Evolutionary conservation across 352 stramenopile genomes (phyloP).

Genomic region (Phytophthora lateralis): DNA sequence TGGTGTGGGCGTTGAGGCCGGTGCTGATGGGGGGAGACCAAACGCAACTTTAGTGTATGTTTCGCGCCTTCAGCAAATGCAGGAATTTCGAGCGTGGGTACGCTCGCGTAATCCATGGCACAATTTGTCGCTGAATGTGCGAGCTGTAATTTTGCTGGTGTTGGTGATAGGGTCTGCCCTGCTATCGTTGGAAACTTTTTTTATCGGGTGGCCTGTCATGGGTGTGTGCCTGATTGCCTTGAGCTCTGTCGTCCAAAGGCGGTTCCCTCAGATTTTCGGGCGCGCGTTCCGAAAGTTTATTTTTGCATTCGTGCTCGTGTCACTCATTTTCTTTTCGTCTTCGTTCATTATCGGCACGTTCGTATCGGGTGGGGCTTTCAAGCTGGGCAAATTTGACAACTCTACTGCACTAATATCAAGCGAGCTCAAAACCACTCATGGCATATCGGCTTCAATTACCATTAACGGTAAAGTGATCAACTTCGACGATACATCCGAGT

Average conservation of each 20-base stretch:
- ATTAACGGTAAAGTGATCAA: slow-evolving; percentile 50
- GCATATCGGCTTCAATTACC: slow-evolving; percentile 35
- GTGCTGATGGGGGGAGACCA: slow-evolving; percentile 4
- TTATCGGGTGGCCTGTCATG: slow-evolving; percentile 81
- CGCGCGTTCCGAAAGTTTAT: slow-evolving; percentile 78
- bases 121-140: slow-evolving; percentile 46
- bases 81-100: slow-evolving; percentile 39
- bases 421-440: slow-evolving; percentile 35
- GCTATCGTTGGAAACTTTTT: slow-evolving; percentile 63
- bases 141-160: slow-evolving; percentile 57
- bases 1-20: slow-evolving; percentile 10
- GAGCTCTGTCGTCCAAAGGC: slow-evolving; percentile 65
- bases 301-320: slow-evolving; percentile 72
- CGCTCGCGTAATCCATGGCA: slow-evolving; percentile 63
- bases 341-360: slow-evolving; percentile 81
- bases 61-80: slow-evolving; percentile 44
- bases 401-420: slow-evolving; percentile 37
- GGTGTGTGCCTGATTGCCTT: slow-evolving; percentile 69
- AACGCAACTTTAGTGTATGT: slow-evolving; percentile 29
- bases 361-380: slow-evolving; percentile 59
- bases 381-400: slow-evolving; percentile 54
- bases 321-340: slow-evolving; percentile 84
- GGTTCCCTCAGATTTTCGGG: slow-evolving; percentile 82
- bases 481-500: slow-evolving; percentile 59
- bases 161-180: slow-evolving; percentile 60